Conservation (phyloP, 1,139 yeast genomes). For the Geotrichum fermentans region DNA sequence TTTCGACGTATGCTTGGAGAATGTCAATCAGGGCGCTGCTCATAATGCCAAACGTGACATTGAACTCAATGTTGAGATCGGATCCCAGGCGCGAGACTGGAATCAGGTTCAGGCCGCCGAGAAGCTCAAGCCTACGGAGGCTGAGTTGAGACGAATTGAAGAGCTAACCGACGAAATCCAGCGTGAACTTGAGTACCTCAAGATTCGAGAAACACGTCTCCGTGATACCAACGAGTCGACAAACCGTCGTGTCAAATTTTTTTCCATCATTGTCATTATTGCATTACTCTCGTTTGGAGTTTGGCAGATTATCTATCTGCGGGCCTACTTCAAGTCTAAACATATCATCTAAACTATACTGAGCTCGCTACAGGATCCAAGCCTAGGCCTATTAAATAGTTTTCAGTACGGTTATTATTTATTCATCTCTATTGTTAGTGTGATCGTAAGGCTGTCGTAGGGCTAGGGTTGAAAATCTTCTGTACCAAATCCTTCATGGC, state of each 20-base stretch:
- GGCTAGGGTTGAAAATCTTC: conserved; percentile 10
- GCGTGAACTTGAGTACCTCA: conserved; percentile 74
- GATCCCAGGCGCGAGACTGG: conserved; percentile 98
- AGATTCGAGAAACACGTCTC: conserved; percentile 80
- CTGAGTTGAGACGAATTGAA: conserved; percentile 76
- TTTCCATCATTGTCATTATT: conserved; percentile 63
- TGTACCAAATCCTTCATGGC: background rate
- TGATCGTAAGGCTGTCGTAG: too few species aligned
- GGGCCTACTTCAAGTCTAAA: conserved; percentile 89
- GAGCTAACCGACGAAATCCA: conserved; percentile 77
- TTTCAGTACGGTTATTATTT: too few species aligned
- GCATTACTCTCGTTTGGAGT: conserved; percentile 74
- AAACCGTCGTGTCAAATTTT: conserved; percentile 71
- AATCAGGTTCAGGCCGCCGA: conserved; percentile 89
- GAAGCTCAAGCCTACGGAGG: conserved; percentile 87
- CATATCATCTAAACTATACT: conserved; percentile 61
- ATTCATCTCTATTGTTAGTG: too few species aligned
- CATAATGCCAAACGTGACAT: conserved; percentile 44
- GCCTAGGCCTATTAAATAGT: too few species aligned
- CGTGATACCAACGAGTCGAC: conserved; percentile 97
- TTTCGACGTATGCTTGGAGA: conserved; percentile 86
- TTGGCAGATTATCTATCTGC: conserved; percentile 88
- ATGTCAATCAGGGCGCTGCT: conserved; percentile 42
- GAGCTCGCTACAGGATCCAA: too few species aligned
- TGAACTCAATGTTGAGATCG: conserved; percentile 89